Percentiles rank a stretch among this genome's conserved stretches.
Evolutionary conservation across 768 basidiomycete genomes (phyloP).

Genomic region (button mushroom (Agaricus bisporus)): DNA sequence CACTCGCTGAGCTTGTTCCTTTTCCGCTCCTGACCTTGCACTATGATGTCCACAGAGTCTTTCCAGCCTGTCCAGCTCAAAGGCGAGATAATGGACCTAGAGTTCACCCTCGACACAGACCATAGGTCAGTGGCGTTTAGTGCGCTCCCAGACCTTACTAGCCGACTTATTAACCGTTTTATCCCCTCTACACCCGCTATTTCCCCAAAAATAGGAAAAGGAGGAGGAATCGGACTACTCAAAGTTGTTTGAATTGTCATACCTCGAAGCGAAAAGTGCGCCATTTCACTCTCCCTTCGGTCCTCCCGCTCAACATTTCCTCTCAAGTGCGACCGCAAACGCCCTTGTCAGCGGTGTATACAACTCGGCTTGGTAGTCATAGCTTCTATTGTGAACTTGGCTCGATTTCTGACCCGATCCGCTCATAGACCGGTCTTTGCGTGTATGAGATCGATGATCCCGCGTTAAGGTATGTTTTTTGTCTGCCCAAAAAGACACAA

Average conservation of each 20-base stretch:
- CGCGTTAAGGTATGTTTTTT: slow-evolving; percentile 54
- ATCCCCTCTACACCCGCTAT: slow-evolving; percentile 38
- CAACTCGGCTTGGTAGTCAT: slow-evolving; percentile 72
- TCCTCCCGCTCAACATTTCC: slow-evolving; percentile 12
- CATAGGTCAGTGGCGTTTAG: slow-evolving; percentile 40
- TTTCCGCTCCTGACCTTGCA: slow-evolving; percentile 30
- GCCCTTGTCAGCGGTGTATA: slow-evolving; percentile 88
- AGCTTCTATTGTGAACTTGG: slow-evolving; percentile 4
- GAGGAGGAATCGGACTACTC: slow-evolving; percentile 87
- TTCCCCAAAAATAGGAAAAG: slow-evolving; percentile 60
- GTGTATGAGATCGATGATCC: slow-evolving; percentile 95
- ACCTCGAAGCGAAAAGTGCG: slow-evolving; percentile 89
- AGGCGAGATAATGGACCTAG: slow-evolving; percentile 73
- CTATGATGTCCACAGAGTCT: slow-evolving; percentile 48
- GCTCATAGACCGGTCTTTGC: slow-evolving; percentile 77
- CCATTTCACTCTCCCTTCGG: slow-evolving; percentile 7
- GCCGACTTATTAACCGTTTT: slow-evolving; percentile 43
- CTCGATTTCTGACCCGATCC: slow-evolving; percentile 7
- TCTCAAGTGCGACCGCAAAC: slow-evolving; percentile 79
- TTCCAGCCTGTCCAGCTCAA: slow-evolving; percentile 61
- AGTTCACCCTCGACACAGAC: slow-evolving; percentile 66
- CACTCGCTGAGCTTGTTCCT: slow-evolving; percentile 39
- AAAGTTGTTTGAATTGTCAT: slow-evolving; percentile 87
- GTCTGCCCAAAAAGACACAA: background rate
- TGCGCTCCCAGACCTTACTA: slow-evolving; percentile 24